Base-by-base conservation (phyloP, 2,329 filamentous ascomycete genomes). In the Fonsecaea pedrosoi region DNA sequence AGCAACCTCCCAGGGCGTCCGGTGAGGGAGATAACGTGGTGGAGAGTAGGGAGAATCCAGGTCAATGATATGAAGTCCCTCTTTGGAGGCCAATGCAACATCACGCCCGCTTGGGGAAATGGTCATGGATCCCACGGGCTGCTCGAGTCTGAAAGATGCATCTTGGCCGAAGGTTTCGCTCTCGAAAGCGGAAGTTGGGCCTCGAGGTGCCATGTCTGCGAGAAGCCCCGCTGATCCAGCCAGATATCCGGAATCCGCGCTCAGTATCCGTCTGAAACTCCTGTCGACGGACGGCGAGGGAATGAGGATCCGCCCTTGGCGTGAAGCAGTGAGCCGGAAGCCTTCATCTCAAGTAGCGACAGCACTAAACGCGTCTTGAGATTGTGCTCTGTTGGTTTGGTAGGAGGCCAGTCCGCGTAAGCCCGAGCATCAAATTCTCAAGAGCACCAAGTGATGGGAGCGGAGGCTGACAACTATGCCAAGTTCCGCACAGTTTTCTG, bases 81-180 rank as follows among this genome's bases (percentile, higher is more conserved):
- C 90, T 61, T 92, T 92, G 59, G 92, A 96, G 62, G 93, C 94
- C 70, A 97, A 84, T 40, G 94, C 94, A 64, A 97, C 88, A 80
- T 97, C 94, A 73, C 94, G 87, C 57, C 94, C 93, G 68, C 90
- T 94, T 2, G 94, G 94, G 21, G 94, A 96, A 78, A 97, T 97
- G 67, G 92, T 94, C 73, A 94, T 94, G 5, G 94, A 96, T 56
- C 93, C 93, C 60, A 97, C 92, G 18, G 85, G 82, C 70, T 88
- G 86, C 67, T 94, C 90, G 60, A 97, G 91, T 74, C 91, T 89
- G 72, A 97, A 94, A 1, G 90, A 91, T 60, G 91, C 90, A 79
- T 96, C 90, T 70, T 90, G 87, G 73, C 93, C 92, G 73, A 97
- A 97, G 38, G 91, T 96, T 62, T 91, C 89, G 77, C 92, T 96